Evolutionary conservation across 202 grass and related monocot species (phyloP), one percentile per base, ranked within the genome.

Genomic region (Bolboschoenoplectus hybrid): DNA sequence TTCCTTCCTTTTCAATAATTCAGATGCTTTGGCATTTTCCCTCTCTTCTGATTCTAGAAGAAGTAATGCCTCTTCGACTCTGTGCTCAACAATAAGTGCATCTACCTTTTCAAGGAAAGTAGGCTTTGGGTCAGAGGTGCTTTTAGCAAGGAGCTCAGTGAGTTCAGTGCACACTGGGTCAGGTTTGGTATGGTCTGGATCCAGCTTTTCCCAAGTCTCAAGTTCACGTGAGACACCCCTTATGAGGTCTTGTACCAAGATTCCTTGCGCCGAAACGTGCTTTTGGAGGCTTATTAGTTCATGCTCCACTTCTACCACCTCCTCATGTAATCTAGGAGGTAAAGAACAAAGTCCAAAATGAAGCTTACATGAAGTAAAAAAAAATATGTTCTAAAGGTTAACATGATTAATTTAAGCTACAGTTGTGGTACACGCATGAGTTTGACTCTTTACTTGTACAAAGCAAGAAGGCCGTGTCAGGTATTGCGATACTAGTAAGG

Each of bases 191-290:
- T 85, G 81, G 43, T 95, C 91, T 82, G 82, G 89, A 86, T 55
- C 89, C 87, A 80, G 77, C 61, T 94, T 94, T 62, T 91, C 62
- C 96, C 96, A 98, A 47, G 88, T 76, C 68, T 94, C 91, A 9
- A 98, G 88, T 86, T 98, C 90, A 43, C 89, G 87, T 64, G 78
- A 95, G 67, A 94, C 93, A 26, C 96, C 93, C 49, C 87, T 94
- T 84, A 98, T 98, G 58, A 98, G 90, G 87, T 98, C 93, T 68
- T 95, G 96, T 14, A 98, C 95, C 87, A 98, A 86, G 71, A 95
- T 98, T 84, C 93, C 93, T 86, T 98, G 95, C 38, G 91, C 80
- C 76, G 93, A 95, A 35, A 94, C 96, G 65, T 98, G 91, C 63
- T 98, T 98, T 63, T 94, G 91, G 41, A 98, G 80, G 7, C 87